Conservation (phyloP, 2,329 filamentous ascomycete species). For the Colletotrichum sp. region DNA sequence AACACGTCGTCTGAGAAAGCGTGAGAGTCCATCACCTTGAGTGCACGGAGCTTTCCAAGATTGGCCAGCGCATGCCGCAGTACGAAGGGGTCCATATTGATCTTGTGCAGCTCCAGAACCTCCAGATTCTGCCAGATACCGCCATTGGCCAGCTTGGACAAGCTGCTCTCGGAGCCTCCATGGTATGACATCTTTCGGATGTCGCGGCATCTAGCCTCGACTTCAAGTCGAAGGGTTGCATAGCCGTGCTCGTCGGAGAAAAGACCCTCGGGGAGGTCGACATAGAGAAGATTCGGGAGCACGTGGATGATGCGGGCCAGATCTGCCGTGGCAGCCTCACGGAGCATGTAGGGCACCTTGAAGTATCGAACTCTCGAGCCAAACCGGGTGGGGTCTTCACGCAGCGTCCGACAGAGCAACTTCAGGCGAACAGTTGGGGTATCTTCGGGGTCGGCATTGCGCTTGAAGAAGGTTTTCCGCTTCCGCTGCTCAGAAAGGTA, state of each 20-base stretch:
- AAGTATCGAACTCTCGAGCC: constrained; percentile 77
- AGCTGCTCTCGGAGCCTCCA: constrained; percentile 76
- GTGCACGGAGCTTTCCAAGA: constrained; percentile 71
- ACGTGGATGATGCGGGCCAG: constrained; percentile 86
- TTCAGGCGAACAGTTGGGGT: constrained; percentile 77
- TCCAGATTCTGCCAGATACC: constrained; percentile 74
- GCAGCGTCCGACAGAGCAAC: constrained; percentile 81
- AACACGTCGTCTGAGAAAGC: constrained; percentile 83
- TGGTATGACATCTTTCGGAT: constrained; percentile 90
- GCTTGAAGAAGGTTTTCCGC: constrained; percentile 73
- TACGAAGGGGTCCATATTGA: constrained; percentile 73
- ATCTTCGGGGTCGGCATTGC: constrained; percentile 82
- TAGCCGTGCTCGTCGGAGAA: constrained; percentile 82
- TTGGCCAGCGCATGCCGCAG: constrained; percentile 74
- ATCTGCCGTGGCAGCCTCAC: constrained; percentile 84
- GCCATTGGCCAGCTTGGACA: constrained; percentile 71
- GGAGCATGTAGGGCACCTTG: constrained; percentile 94
- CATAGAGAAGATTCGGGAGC: constrained; percentile 83
- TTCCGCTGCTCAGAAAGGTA: constrained; percentile 81
- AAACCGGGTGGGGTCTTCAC: constrained; percentile 73
- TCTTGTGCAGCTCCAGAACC: constrained; percentile 71
- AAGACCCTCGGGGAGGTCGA: constrained; percentile 89
- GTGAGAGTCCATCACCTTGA: constrained; percentile 74
- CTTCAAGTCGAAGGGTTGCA: constrained; percentile 78
- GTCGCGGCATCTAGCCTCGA: constrained; percentile 83